Evolutionary conservation across 306 rosid genomes (phyloP).

Genomic region (Cyamopsis tetragonoloba): DNA sequence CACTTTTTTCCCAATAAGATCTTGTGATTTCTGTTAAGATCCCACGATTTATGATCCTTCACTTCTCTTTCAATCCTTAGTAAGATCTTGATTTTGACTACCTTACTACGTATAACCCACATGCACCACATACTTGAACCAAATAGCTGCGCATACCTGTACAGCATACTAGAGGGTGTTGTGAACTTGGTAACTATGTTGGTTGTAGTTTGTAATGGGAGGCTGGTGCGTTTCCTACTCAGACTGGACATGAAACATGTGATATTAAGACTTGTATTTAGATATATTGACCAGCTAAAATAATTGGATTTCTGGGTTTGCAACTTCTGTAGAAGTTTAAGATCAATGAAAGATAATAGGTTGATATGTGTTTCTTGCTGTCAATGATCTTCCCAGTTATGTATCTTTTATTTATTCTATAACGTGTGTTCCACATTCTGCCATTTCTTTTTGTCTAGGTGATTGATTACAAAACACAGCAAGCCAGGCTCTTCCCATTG

Average conservation of each 20-base stretch:
- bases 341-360: neutral
- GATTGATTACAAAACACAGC: conserved; percentile 95
- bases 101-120: too few species aligned
- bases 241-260: conserved; percentile 6
- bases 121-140: too few species aligned
- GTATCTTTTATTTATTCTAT: conserved; percentile 1
- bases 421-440: conserved; percentile 14
- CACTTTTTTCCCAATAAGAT: too few species aligned
- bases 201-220: conserved; percentile 10
- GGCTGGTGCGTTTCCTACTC: neutral
- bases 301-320: neutral
- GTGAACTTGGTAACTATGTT: too few species aligned
- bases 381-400: conserved; percentile 2
- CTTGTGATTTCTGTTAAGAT: too few species aligned
- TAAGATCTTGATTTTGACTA: too few species aligned
- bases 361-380: neutral
- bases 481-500: conserved; percentile 93
- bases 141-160: too few species aligned
- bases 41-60: too few species aligned
- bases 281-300: conserved; percentile 4
- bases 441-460: conserved; percentile 52
- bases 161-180: too few species aligned
- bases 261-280: conserved; percentile 2
- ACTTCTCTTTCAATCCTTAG: too few species aligned
- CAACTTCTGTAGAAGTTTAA: neutral